Evolutionary conservation across 2,329 filamentous ascomycete species (phyloP).

Genomic region (Capronia americana): DNA sequence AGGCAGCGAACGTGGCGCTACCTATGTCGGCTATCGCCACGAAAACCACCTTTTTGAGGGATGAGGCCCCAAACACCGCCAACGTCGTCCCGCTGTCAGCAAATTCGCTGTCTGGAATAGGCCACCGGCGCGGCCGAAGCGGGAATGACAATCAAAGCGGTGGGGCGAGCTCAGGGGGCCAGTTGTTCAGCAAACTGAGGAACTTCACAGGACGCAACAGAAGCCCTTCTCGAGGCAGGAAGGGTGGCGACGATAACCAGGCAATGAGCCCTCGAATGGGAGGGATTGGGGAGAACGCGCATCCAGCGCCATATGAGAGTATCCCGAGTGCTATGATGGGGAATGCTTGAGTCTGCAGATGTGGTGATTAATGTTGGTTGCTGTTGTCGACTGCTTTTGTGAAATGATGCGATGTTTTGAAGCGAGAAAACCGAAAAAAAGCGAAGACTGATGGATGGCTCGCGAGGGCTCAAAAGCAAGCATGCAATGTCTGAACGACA

Average conservation of each 20-base stretch:
- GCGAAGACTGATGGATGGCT: conserved; percentile 15
- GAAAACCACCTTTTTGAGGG: conserved; percentile 37
- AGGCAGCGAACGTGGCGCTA: conserved; percentile 28
- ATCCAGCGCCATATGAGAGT: conserved; percentile 34
- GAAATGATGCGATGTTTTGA: neutral
- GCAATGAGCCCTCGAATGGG: conserved; percentile 31
- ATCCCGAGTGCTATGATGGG: conserved; percentile 27
- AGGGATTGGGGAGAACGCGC: conserved; percentile 18
- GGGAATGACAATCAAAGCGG: conserved; percentile 57
- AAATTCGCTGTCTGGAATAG: conserved; percentile 27
- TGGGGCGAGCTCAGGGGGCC: conserved; percentile 37
- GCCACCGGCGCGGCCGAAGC: conserved; percentile 60
- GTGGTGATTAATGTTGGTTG: neutral
- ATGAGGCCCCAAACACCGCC: conserved; percentile 41
- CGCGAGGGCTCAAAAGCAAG: conserved; percentile 22
- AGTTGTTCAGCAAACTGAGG: conserved; percentile 60
- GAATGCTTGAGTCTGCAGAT: conserved; percentile 8
- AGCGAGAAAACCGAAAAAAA: conserved; percentile 4
- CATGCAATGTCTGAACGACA: conserved; percentile 2
- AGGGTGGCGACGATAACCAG: conserved; percentile 33
- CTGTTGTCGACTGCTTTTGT: neutral
- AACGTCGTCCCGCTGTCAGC: conserved; percentile 43
- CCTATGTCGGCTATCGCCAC: conserved; percentile 45
- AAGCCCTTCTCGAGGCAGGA: conserved; percentile 61
- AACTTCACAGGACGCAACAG: conserved; percentile 66